phyloP scores from a whole-genome alignment of 2,329 filamentous ascomycete species.

The Neoscytalidium dimidiatum region DNA sequence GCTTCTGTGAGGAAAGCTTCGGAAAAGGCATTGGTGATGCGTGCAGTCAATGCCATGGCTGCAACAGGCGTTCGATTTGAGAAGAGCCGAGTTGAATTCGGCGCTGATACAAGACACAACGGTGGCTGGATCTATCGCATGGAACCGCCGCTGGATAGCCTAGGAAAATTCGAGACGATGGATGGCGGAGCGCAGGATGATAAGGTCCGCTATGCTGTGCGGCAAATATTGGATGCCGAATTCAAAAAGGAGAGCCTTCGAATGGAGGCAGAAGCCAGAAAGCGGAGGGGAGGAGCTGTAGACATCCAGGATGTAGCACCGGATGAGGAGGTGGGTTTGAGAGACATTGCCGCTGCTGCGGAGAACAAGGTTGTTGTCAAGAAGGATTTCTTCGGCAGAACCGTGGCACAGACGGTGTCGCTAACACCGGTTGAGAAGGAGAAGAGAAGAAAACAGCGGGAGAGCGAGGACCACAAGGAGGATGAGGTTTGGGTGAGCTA shows the following conservation, averaged over 20 bases:
- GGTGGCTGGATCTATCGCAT: conserved; percentile 86
- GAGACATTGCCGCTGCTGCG: conserved; percentile 20
- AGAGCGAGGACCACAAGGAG: conserved; percentile 35
- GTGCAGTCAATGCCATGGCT: conserved; percentile 80
- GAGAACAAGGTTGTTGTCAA: conserved; percentile 52
- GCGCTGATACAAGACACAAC: conserved; percentile 52
- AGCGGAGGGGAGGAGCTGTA: conserved; percentile 48
- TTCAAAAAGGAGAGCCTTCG: conserved; percentile 71
- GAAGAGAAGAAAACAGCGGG: conserved; percentile 37
- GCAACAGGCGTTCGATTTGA: conserved; percentile 81
- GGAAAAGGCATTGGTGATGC: conserved; percentile 77
- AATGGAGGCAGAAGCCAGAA: conserved; percentile 66
- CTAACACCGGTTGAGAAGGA: conserved; percentile 40
- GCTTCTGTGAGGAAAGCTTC: conserved; percentile 86
- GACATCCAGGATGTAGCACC: conserved; percentile 30
- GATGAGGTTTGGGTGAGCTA: conserved; percentile 81
- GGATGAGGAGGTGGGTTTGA: conserved; percentile 22
- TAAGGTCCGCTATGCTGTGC: conserved; percentile 86
- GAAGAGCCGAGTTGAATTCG: conserved; percentile 72
- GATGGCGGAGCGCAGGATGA: conserved; percentile 58
- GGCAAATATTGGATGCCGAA: conserved; percentile 91
- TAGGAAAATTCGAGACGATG: conserved; percentile 74
- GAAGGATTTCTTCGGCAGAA: conserved; percentile 82
- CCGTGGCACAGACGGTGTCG: conserved; percentile 54
- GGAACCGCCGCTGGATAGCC: conserved; percentile 85